Conservation (phyloP, 495 filamentous ascomycete genomes). For the Aspergillus wentii region DNA sequence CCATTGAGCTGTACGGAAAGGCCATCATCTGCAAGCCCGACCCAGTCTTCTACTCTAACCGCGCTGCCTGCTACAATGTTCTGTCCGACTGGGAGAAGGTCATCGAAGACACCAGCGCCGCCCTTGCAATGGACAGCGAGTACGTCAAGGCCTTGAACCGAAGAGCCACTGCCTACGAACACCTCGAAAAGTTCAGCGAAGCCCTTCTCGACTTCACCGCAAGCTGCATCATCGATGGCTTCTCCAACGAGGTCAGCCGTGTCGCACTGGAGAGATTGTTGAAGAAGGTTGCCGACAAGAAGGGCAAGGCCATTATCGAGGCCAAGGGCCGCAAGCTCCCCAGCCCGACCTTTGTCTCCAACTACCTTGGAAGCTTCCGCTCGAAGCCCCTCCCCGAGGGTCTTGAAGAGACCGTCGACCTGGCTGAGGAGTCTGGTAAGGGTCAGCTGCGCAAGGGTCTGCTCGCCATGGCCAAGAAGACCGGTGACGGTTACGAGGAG, state of each 20-base stretch:
- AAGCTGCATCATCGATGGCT: slow-evolving; percentile 97
- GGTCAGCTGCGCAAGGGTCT: slow-evolving; percentile 81
- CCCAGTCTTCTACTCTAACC: slow-evolving; percentile 97
- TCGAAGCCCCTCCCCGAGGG: slow-evolving; percentile 71
- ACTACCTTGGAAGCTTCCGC: slow-evolving; percentile 98
- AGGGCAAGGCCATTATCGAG: slow-evolving; percentile 80
- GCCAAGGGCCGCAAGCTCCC: slow-evolving; percentile 79
- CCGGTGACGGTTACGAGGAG: slow-evolving; percentile 82
- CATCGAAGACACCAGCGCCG: slow-evolving; percentile 93
- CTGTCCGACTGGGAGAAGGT: slow-evolving; percentile 91
- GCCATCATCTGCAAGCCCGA: slow-evolving; percentile 96
- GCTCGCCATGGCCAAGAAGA: slow-evolving; percentile 74
- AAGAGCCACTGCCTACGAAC: slow-evolving; percentile 92
- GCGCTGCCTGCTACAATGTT: slow-evolving; percentile 95
- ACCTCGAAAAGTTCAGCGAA: slow-evolving; percentile 83
- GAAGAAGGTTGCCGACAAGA: slow-evolving; percentile 94
- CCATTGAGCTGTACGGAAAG: slow-evolving; percentile 91
- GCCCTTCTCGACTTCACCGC: slow-evolving; percentile 96
- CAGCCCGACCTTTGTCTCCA: slow-evolving; percentile 92
- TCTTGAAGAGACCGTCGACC: slow-evolving; percentile 70
- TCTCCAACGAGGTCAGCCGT: slow-evolving; percentile 83
- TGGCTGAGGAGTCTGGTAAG: slow-evolving; percentile 74
- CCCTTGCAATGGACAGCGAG: slow-evolving; percentile 83
- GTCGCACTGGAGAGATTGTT: slow-evolving; percentile 86
- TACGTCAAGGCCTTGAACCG: slow-evolving; percentile 98